Evolutionary conservation across 345 rosid genomes (phyloP), one percentile per base, ranked within the genome.

Genomic region (Eutrema japonicum): DNA sequence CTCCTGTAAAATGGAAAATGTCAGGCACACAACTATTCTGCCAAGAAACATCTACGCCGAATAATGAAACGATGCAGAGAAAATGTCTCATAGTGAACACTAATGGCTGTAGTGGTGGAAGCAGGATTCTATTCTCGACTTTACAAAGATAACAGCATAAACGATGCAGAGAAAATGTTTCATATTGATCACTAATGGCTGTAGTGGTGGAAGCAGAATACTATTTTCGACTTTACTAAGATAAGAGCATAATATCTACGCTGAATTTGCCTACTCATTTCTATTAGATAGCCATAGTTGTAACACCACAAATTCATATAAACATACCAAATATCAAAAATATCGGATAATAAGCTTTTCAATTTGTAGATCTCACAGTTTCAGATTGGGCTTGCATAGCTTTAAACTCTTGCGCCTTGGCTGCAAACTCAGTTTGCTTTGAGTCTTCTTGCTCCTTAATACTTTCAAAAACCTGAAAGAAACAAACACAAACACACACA

Each of bases 371-470:
- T 69, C 88, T 85, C 78, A 96, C 99, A 78, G 85, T 85, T 85
- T 92, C 97, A 38, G 98, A 90, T 76, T 92, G 95, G 38, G 98
- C 93, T 87, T 88, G 95, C 83, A 82, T 61, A 59, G 96, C 95
- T 83, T 92, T 96, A 60, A 73, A 96, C 80, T 90, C 96, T 41
- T 91, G 90, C 48, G 82, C 82, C 80, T 87, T 87, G 0, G 83
- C 84, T 62, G 86, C 74, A 76, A 83, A 51, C 77, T 92, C 95
- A 6, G 82, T 53, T 77, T 82, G 91, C 80, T 82, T 90, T 2
- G 98, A 92, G 71, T 88, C 95, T 77, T 96, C 99, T 81, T 82
- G 85, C 76, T 82, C 84, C 86, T 89, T 89, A 43, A 90, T 80
- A 53, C 76, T 33, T 68, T 92, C 98, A 85, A 96, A 92, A 27